Percentiles rank a stretch among this genome's conserved stretches.
phyloP scores from a whole-genome alignment of 2,329 filamentous ascomycete genomes.

The Berkeleyomyces rouxiae region DNA sequence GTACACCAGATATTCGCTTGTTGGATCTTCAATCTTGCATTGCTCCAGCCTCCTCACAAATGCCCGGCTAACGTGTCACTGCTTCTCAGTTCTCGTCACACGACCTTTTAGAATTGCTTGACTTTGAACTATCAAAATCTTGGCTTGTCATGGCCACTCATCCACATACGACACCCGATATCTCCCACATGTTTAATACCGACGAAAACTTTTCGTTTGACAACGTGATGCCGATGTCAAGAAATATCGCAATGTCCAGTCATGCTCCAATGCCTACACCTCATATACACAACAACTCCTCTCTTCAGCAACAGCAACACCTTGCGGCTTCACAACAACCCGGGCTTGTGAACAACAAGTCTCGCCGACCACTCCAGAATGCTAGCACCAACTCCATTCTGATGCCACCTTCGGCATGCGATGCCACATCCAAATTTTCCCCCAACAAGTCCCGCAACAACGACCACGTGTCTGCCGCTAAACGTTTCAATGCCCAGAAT shows the following conservation, averaged over 20 bases:
- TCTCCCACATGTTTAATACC: conserved; percentile 32
- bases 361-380: conserved; percentile 10
- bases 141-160: conserved; percentile 9
- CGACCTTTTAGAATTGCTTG: conserved; percentile 4
- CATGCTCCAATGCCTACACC: conserved; percentile 39
- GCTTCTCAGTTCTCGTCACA: conserved; percentile 8
- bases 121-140: neutral
- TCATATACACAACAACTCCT: neutral
- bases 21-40: neutral
- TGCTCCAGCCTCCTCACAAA: neutral
- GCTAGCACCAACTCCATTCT: conserved; percentile 9
- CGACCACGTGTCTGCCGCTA: neutral
- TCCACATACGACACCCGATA: conserved; percentile 15
- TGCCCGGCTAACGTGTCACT: conserved; percentile 9
- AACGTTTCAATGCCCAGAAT: conserved; percentile 5
- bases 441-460: conserved; percentile 6
- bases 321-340: neutral
- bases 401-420: neutral
- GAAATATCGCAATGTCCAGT: conserved; percentile 30
- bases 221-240: neutral
- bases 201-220: conserved; percentile 29
- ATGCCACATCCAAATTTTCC: neutral
- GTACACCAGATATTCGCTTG: neutral
- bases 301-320: neutral
- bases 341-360: neutral